These are phyloP conservation scores for Camellia japonica DNA, from an alignment of 148 eudicot genomes.

Conservation along the genomic window DNA sequence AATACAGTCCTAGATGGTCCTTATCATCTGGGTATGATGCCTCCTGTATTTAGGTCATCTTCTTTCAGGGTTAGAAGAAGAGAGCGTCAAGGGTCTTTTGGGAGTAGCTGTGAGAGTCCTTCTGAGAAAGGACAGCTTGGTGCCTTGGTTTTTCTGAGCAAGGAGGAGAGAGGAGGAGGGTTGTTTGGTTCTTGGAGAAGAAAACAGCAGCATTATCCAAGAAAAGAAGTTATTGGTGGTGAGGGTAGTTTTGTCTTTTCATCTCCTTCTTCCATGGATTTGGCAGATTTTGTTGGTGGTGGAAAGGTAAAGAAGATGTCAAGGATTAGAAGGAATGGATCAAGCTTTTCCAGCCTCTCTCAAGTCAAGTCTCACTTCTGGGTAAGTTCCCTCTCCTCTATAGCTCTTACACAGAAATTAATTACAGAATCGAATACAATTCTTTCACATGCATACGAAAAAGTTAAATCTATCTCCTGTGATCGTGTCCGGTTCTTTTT, in stretches of 20 bases:
- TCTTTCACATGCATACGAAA: too few species aligned
- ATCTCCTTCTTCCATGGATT: constrained; percentile 21
- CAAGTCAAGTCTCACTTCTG: constrained; percentile 55
- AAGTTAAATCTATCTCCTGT: too few species aligned
- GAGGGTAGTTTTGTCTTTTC: constrained; percentile 48
- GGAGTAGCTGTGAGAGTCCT: constrained; percentile 46
- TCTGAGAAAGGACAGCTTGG: constrained; percentile 41
- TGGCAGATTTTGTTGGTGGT: constrained; percentile 13
- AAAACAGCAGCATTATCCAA: neutral
- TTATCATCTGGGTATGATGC: constrained; percentile 22
- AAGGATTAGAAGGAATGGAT: constrained; percentile 28
- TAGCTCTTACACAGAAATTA: too few species aligned
- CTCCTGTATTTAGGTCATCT: constrained; percentile 28
- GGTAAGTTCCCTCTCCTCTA: constrained; percentile 42
- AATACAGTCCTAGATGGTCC: constrained; percentile 64
- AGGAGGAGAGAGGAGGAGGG: constrained; percentile 18
- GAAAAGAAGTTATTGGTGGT: constrained; percentile 16
- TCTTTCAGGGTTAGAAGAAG: constrained; percentile 52
- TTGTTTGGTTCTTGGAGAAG: constrained; percentile 39
- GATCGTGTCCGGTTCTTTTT: too few species aligned
- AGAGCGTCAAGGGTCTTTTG: constrained; percentile 33
- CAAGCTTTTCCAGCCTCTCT: constrained; percentile 35
- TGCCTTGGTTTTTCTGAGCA: constrained; percentile 16
- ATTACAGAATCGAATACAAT: too few species aligned
- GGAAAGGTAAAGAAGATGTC: constrained; percentile 20